Conservation (phyloP, 352 stramenopile species). For the Hyaloperonospora brassicae region DNA sequence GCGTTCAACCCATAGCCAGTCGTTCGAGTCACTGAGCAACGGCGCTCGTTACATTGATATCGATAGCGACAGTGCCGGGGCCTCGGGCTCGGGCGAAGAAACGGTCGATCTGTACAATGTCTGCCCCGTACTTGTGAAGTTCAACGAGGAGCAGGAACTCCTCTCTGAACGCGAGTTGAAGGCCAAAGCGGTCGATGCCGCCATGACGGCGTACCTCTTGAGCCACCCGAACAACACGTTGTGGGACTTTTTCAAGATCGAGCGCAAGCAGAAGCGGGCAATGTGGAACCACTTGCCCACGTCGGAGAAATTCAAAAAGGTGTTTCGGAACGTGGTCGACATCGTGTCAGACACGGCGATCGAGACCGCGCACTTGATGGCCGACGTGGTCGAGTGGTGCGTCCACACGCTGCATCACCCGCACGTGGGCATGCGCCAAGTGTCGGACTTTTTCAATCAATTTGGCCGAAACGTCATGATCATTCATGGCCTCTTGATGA, state of each 20-base stretch:
- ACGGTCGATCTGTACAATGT: conserved; percentile 15
- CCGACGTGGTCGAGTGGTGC: conserved; percentile 14
- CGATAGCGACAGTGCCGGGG: neutral
- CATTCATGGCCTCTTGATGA: conserved; percentile 15
- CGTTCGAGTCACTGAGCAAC: neutral
- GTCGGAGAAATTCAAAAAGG: conserved; percentile 6
- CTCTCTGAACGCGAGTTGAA: conserved; percentile 14
- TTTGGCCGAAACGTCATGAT: conserved; percentile 18
- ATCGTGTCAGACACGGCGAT: conserved; percentile 10
- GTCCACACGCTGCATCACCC: conserved; percentile 13
- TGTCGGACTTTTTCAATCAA: conserved; percentile 7
- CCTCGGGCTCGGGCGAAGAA: too few species aligned
- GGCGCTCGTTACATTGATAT: too few species aligned
- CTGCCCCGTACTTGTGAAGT: conserved; percentile 13
- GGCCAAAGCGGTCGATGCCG: conserved; percentile 14
- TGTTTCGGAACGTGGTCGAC: conserved; percentile 3
- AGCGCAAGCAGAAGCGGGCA: conserved; percentile 8
- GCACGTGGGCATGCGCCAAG: conserved; percentile 7
- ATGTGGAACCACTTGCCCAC: conserved; percentile 10
- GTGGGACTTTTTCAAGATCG: conserved; percentile 20
- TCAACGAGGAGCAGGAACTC: conserved; percentile 11
- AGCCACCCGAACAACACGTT: conserved; percentile 20
- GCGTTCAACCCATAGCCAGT: conserved; percentile 3
- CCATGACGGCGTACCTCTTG: conserved; percentile 17
- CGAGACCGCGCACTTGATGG: conserved; percentile 6